Percentiles rank a stretch among this genome's conserved stretches.
Conservation (phyloP, 805 yeast species). For the Zygosaccharomyces siamensis region DNA sequence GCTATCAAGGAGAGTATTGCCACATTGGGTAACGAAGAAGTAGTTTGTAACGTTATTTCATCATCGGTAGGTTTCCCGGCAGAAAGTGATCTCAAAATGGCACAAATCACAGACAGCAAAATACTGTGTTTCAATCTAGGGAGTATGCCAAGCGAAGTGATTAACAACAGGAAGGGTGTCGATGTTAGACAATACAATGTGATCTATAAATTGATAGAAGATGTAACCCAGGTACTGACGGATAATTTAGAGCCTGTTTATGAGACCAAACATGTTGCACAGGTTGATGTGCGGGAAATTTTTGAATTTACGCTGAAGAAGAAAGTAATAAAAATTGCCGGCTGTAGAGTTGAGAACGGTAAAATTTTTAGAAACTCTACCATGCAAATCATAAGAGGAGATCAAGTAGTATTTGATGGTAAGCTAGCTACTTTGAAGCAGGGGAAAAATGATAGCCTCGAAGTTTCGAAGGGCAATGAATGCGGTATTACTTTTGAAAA, state of each 20-base stretch:
- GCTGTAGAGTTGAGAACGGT: slow-evolving; percentile 77
- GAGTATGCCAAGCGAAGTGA: slow-evolving; percentile 58
- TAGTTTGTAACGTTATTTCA: slow-evolving; percentile 60
- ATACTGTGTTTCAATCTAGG: slow-evolving; percentile 72
- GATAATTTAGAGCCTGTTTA: slow-evolving; percentile 57
- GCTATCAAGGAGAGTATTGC: slow-evolving; percentile 81
- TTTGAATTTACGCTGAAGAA: slow-evolving; percentile 65
- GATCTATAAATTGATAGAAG: slow-evolving; percentile 83
- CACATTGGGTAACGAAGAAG: slow-evolving; percentile 84
- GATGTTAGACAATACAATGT: slow-evolving; percentile 63
- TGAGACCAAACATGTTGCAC: slow-evolving; percentile 62
- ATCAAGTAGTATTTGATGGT: slow-evolving; percentile 48
- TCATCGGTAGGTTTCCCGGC: slow-evolving; percentile 76
- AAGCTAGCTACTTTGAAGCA: slow-evolving; percentile 69
- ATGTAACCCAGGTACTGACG: slow-evolving; percentile 63
- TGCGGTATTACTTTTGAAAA: slow-evolving; percentile 76
- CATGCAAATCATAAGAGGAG: slow-evolving; percentile 53
- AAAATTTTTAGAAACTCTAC: slow-evolving; percentile 52
- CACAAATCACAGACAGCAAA: slow-evolving; percentile 63
- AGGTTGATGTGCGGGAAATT: slow-evolving; percentile 62
- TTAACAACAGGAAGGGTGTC: slow-evolving; percentile 52
- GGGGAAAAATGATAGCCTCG: slow-evolving; percentile 70
- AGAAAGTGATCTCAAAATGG: slow-evolving; percentile 62
- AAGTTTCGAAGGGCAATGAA: slow-evolving; percentile 79
- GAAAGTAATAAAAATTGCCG: slow-evolving; percentile 65